Evolutionary conservation across 805 yeast genomes (phyloP).

Genomic region (Starmerella potacharoeniae): DNA sequence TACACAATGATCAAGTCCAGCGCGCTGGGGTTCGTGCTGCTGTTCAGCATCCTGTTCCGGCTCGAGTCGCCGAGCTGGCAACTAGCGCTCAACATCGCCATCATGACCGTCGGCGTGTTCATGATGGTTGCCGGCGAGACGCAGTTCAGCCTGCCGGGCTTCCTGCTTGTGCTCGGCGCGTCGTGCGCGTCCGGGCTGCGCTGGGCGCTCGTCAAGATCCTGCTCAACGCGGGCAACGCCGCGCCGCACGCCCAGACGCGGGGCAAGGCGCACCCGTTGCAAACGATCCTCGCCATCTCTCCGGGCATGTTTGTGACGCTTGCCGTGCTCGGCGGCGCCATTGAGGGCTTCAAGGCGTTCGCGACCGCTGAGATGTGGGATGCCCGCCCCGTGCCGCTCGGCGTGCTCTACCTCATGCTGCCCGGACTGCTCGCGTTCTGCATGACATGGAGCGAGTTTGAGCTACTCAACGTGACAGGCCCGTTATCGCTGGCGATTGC

Average conservation of each 20-base stretch:
- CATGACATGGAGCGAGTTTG: slow-evolving; percentile 76
- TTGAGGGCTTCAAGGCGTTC: slow-evolving; percentile 59
- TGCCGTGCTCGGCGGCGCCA: slow-evolving; percentile 46
- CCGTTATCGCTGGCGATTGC: slow-evolving; percentile 80
- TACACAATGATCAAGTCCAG: slow-evolving; percentile 92
- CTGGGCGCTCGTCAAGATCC: slow-evolving; percentile 88
- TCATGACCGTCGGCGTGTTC: slow-evolving; percentile 76
- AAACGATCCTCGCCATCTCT: slow-evolving; percentile 71
- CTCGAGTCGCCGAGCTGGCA: slow-evolving; percentile 65
- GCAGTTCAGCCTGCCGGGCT: slow-evolving; percentile 42
- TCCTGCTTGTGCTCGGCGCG: slow-evolving; percentile 61
- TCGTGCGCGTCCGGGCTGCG: slow-evolving; percentile 78
- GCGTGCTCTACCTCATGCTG: slow-evolving; percentile 48
- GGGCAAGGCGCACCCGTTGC: slow-evolving; percentile 47
- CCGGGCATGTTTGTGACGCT: slow-evolving; percentile 70
- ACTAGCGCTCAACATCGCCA: slow-evolving; percentile 52
- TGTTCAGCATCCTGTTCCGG: slow-evolving; percentile 75
- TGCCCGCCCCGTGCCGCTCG: slow-evolving; percentile 43
- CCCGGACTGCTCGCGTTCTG: slow-evolving; percentile 85
- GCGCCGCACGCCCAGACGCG: not conserved
- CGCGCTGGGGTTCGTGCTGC: slow-evolving; percentile 72
- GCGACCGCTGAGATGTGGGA: slow-evolving; percentile 50
- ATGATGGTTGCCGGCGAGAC: slow-evolving; percentile 60
- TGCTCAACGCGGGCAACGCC: slow-evolving; percentile 45
- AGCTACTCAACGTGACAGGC: slow-evolving; percentile 67